Evolutionary conservation across 495 filamentous ascomycete species (phyloP).

Genomic region (Monascus purpureus): DNA sequence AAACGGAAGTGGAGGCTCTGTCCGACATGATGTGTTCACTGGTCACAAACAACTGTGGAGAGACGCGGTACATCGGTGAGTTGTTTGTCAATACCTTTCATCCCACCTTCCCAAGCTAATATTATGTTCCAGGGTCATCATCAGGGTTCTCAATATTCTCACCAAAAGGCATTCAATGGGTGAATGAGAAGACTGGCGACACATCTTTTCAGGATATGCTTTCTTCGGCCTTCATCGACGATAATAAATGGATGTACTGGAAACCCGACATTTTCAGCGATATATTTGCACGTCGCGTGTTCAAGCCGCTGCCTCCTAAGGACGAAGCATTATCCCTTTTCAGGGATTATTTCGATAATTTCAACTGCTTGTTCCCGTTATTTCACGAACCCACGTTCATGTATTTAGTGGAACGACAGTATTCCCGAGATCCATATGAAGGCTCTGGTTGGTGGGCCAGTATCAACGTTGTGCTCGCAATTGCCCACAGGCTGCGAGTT

Average conservation of each 20-base stretch:
- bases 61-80: slow-evolving; percentile 92
- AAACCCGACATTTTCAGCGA: slow-evolving; percentile 90
- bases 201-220: slow-evolving; percentile 94
- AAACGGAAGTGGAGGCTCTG: slow-evolving; percentile 71
- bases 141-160: slow-evolving; percentile 98
- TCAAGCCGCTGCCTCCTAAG: slow-evolving; percentile 67
- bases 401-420: slow-evolving; percentile 87
- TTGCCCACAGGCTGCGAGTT: slow-evolving; percentile 81
- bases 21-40: slow-evolving; percentile 99
- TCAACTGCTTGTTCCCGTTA: slow-evolving; percentile 96
- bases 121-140: slow-evolving; percentile 55
- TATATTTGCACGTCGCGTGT: slow-evolving; percentile 78
- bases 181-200: slow-evolving; percentile 95
- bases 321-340: slow-evolving; percentile 68
- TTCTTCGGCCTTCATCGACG: slow-evolving; percentile 62
- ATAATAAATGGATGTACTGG: slow-evolving; percentile 92
- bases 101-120: slow-evolving; percentile 9
- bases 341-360: slow-evolving; percentile 92
- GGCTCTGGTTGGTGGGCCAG: slow-evolving; percentile 98
- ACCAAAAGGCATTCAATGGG: slow-evolving; percentile 96
- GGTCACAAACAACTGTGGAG: slow-evolving; percentile 93
- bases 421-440: slow-evolving; percentile 83
- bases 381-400: slow-evolving; percentile 98
- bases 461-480: slow-evolving; percentile 85
- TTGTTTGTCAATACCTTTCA: slow-evolving; percentile 2